Evolutionary conservation across 371 early-diverging fungal species (phyloP).

Genomic region (Mucor circinelloides): DNA sequence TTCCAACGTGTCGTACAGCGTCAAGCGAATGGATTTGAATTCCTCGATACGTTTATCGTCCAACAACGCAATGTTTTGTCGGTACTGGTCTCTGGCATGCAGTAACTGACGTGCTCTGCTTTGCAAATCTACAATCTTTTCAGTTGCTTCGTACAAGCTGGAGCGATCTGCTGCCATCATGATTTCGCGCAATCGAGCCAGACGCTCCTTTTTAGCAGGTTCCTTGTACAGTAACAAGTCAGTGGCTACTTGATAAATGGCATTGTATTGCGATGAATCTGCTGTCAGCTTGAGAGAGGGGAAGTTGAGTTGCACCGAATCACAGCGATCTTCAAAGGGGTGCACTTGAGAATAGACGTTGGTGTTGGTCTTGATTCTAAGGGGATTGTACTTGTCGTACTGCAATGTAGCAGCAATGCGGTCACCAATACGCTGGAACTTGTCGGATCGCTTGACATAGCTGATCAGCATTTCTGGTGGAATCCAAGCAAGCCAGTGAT

Average conservation of each 20-base stretch:
- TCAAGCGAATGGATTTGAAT: conserved; percentile 15
- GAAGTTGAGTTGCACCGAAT: conserved; percentile 59
- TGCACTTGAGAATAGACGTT: conserved; percentile 2
- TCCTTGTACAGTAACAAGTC: conserved; percentile 72
- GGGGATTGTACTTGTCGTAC: conserved; percentile 73
- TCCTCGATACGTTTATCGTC: conserved; percentile 12
- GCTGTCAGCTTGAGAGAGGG: conserved; percentile 64
- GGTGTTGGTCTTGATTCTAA: conserved; percentile 45
- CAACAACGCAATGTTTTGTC: conserved; percentile 51
- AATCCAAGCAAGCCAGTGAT: conserved; percentile 84
- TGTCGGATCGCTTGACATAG: conserved; percentile 34
- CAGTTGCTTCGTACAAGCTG: conserved; percentile 54
- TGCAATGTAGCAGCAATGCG: conserved; percentile 65
- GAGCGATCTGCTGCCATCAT: conserved; percentile 71
- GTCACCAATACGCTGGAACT: conserved; percentile 68
- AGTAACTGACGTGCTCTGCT: conserved; percentile 45
- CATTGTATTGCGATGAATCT: conserved; percentile 66
- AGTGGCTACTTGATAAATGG: conserved; percentile 63
- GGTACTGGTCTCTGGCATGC: conserved; percentile 57
- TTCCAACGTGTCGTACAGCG: conserved; percentile 36
- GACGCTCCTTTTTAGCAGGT: conserved; percentile 68
- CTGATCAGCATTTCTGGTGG: conserved; percentile 75
- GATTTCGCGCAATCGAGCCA: conserved; percentile 69
- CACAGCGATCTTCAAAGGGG: conserved; percentile 46
- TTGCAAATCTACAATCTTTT: conserved; percentile 61